Evolutionary conservation across 768 basidiomycete species (phyloP), one percentile per base, ranked within the genome.

Genomic region (Polyporus arcularius): DNA sequence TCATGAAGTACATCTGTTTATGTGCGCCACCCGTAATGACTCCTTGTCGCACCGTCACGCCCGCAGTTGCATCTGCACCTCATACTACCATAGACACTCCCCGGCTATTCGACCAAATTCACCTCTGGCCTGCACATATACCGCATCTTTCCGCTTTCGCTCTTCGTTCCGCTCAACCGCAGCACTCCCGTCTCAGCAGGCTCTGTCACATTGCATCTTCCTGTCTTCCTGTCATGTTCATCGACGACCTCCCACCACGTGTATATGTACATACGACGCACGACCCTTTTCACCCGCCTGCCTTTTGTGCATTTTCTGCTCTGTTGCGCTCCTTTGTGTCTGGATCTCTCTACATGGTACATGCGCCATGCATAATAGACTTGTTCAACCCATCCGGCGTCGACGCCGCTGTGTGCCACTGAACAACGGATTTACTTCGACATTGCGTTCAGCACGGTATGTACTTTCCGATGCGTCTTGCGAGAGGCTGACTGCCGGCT

Each of bases 81-180:
- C 60, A 47, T 61, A 61, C 50, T 61, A 61, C 50, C 42, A 18
- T 61, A 56, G 42, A 55, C 50, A 45, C n/a, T 16, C 21, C n/a
- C 43, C 49, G 16, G 42, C 26, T 51, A 43, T 48, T 4, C 26
- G 47, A 18, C 47, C 42, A 11, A 0, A 12, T 45, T 16, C 35
- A 35, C 35, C 35, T 35, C 35, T 35, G 7, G 35, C 35, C 35
- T 11, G 35, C 35, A 11, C 35, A 35, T 35, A 35, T 35, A 35
- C 11, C 35, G 35, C 35, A 35, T 6, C 35, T 7, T 28, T 40
- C 16, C 35, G 11, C 18, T 41, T 26, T 31, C 16, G n/a, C 11
- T 21, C 32, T 16, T 38, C 51, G 35, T 6, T 35, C 11, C 35
- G 35, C 35, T 35, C 35, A 6, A 35, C 11, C 11, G 35, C 35